A percentile compares a stretch with the other conserved stretches of the same genome.
phyloP scores from a whole-genome alignment of 2,329 filamentous ascomycete genomes.

The Ascochyta clinopodiicola region DNA sequence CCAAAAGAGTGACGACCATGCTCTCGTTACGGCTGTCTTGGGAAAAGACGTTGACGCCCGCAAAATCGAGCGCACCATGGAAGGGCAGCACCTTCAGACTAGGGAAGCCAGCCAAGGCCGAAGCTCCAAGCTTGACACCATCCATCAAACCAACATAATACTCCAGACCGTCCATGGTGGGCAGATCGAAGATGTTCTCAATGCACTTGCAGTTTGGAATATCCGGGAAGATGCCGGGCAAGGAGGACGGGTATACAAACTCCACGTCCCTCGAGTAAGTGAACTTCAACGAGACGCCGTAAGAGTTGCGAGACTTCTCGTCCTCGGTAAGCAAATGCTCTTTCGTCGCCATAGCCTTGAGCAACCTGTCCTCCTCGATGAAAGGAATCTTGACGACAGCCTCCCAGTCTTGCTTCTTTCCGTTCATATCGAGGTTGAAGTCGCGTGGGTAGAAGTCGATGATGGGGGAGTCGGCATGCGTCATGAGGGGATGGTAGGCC shows the following conservation, averaged over 20 bases:
- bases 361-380: constrained; percentile 87
- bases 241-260: constrained; percentile 84
- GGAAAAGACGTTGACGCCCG: constrained; percentile 93
- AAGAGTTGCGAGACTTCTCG: constrained; percentile 84
- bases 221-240: constrained; percentile 89
- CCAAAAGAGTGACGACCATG: constrained; percentile 85
- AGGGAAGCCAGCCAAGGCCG: constrained; percentile 92
- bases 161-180: constrained; percentile 87
- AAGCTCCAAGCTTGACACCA: constrained; percentile 79
- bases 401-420: constrained; percentile 99
- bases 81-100: constrained; percentile 86
- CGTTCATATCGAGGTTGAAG: constrained; percentile 98
- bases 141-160: constrained; percentile 83
- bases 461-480: constrained; percentile 85
- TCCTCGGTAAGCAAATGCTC: constrained; percentile 78
- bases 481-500: constrained; percentile 93
- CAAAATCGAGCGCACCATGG: constrained; percentile 80
- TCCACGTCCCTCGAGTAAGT: constrained; percentile 79
- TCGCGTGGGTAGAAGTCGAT: constrained; percentile 98
- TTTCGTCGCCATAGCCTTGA: constrained; percentile 84
- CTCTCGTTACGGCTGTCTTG: constrained; percentile 96
- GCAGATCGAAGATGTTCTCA: constrained; percentile 95
- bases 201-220: constrained; percentile 86
- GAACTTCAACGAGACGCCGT: constrained; percentile 92
- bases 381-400: constrained; percentile 99